Percentiles rank a stretch among this genome's conserved stretches.
Conservation (phyloP, 225 moss, liverwort and hornwort genomes). For the Pleurozium schreberi region DNA sequence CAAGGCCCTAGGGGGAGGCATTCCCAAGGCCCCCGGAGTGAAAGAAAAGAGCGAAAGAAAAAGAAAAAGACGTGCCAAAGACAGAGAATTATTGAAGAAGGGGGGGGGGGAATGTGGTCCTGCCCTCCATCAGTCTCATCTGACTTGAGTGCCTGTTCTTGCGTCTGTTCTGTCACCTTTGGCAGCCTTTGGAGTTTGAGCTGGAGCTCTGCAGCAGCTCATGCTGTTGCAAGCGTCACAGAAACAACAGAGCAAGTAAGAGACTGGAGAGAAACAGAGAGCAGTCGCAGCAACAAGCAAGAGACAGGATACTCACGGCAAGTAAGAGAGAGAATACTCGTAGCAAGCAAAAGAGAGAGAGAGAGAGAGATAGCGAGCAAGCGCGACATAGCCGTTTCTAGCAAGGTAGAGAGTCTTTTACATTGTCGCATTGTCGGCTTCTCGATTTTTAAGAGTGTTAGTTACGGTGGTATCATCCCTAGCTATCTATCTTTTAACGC, state of each 20-base stretch:
- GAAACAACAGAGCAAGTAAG: neutral
- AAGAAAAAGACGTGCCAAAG: neutral
- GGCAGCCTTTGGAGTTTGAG: neutral
- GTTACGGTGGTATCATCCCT: neutral
- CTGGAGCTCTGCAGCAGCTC: neutral
- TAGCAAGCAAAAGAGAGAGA: neutral
- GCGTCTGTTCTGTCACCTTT: constrained; percentile 6
- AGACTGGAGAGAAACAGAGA: neutral
- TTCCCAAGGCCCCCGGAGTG: neutral
- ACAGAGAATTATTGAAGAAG: constrained; percentile 3
- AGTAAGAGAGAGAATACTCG: neutral
- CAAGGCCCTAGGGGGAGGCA: neutral
- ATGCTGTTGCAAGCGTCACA: neutral
- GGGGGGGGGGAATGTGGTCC: constrained; percentile 6
- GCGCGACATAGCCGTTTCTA: neutral
- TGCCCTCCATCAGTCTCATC: neutral
- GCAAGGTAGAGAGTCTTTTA: neutral
- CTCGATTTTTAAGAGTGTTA: neutral
- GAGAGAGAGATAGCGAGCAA: neutral
- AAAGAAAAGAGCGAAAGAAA: neutral
- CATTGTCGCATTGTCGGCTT: neutral
- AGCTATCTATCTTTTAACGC: neutral
- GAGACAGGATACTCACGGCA: neutral
- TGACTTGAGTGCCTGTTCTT: constrained; percentile 1
- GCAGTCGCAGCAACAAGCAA: neutral